Conservation (phyloP, 352 stramenopile genomes). For the Phytopythium delawarense region DNA sequence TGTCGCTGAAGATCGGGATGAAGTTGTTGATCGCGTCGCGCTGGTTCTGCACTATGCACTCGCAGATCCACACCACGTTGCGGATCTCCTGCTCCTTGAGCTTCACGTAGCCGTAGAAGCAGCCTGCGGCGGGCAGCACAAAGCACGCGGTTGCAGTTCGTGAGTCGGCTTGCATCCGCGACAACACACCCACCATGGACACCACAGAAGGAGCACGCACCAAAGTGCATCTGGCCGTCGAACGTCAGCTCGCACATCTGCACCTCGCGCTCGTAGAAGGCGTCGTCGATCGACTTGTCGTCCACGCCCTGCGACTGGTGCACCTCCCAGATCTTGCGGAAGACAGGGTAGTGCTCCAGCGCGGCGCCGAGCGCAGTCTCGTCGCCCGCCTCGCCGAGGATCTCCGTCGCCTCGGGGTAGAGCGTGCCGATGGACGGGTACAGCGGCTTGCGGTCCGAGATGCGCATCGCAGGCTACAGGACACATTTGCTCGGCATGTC, state of each 20-base stretch:
- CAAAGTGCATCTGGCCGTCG: conserved; percentile 99
- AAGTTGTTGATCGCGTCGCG: conserved; percentile 99
- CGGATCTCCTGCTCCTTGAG: conserved; percentile 99
- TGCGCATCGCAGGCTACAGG: conserved; percentile 91
- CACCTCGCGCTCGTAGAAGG: conserved; percentile 99
- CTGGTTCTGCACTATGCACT: conserved; percentile 99
- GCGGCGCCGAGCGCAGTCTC: conserved; percentile 84
- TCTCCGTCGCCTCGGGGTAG: conserved; percentile 95
- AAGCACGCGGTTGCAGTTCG: conserved; percentile 5
- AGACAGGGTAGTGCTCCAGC: conserved; percentile 94
- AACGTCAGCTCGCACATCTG: conserved; percentile 98
- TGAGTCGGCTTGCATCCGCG: not conserved
- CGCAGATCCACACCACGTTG: conserved; percentile 99
- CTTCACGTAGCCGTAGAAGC: conserved; percentile 99
- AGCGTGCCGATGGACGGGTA: conserved; percentile 97
- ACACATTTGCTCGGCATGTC: not conserved
- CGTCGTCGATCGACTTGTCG: conserved; percentile 98
- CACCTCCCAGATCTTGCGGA: conserved; percentile 96
- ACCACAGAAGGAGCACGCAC: conserved; percentile 15
- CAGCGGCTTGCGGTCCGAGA: conserved; percentile 95
- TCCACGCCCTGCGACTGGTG: conserved; percentile 91
- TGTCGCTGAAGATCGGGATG: conserved; percentile 97
- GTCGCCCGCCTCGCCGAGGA: conserved; percentile 91
- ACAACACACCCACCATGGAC: not conserved
- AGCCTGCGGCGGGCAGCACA: conserved; percentile 22